Percentiles rank a stretch among this genome's conserved stretches.
Evolutionary conservation across 352 stramenopile genomes (phyloP).

Genomic region (Phytophthora vignae): DNA sequence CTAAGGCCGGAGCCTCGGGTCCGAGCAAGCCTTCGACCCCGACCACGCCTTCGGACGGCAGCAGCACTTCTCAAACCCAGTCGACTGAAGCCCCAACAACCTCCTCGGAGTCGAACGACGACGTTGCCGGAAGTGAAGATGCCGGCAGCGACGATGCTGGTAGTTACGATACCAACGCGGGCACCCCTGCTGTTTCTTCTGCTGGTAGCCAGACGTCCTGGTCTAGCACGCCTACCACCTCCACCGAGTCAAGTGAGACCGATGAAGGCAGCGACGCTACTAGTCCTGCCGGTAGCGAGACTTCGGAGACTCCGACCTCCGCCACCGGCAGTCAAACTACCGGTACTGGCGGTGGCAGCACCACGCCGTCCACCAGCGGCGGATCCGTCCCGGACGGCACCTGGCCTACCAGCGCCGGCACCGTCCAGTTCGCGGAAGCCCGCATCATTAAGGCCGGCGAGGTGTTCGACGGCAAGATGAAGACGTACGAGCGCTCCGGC

Average conservation of each 20-base stretch:
- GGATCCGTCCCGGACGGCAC: slow-evolving; percentile 23
- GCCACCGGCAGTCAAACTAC: slow-evolving; percentile 11
- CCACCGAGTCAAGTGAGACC: slow-evolving; percentile 6
- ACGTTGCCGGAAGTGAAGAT: neutral
- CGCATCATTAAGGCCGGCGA: slow-evolving; percentile 43
- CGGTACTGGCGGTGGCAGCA: neutral
- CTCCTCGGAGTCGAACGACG: slow-evolving; percentile 1
- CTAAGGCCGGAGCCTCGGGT: slow-evolving; percentile 11
- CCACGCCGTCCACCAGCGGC: slow-evolving; percentile 5
- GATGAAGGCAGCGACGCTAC: slow-evolving; percentile 2
- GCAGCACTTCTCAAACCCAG: slow-evolving; percentile 13
- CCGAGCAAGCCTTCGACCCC: slow-evolving; percentile 2
- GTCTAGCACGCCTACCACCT: neutral
- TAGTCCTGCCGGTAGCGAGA: slow-evolving; percentile 10
- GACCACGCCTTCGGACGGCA: slow-evolving; percentile 1
- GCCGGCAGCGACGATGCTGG: neutral
- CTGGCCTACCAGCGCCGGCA: slow-evolving; percentile 22
- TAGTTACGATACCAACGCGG: neutral
- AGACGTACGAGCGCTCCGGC: slow-evolving; percentile 63
- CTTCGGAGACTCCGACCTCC: neutral
- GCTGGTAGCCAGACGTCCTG: slow-evolving; percentile 7
- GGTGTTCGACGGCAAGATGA: slow-evolving; percentile 39
- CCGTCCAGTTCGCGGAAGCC: slow-evolving; percentile 26
- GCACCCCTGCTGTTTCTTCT: slow-evolving; percentile 6
- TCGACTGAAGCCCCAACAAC: neutral